Conservation (phyloP, 352 stramenopile species). For the Phytophthora kernoviae region DNA sequence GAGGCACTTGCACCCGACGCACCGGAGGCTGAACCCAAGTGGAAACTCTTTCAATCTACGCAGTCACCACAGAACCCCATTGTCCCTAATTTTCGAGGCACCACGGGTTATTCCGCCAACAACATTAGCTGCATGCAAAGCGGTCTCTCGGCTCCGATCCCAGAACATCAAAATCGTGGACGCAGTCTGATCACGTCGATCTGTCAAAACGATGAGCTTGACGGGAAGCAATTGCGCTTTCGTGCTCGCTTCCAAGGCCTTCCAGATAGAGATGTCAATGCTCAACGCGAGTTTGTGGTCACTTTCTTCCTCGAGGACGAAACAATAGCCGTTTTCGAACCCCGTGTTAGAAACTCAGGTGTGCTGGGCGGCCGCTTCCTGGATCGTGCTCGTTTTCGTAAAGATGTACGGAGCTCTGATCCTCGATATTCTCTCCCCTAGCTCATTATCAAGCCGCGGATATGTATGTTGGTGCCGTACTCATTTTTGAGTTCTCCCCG, state of each 20-base stretch:
- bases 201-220: constrained; percentile 46
- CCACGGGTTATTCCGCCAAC: constrained; percentile 31
- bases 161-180: constrained; percentile 10
- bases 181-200: constrained; percentile 23
- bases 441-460: constrained; percentile 55
- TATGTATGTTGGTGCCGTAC: constrained; percentile 73
- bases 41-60: constrained; percentile 57
- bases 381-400: constrained; percentile 73
- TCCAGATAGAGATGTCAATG: constrained; percentile 38
- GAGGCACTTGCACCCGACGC: constrained; percentile 19
- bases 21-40: constrained; percentile 38
- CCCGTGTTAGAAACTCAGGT: constrained; percentile 69
- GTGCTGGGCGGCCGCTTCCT: constrained; percentile 72
- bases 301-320: constrained; percentile 84
- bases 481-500: constrained; percentile 76
- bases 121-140: constrained; percentile 40
- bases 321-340: constrained; percentile 80
- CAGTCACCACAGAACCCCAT: constrained; percentile 1
- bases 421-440: neutral
- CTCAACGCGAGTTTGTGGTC: constrained; percentile 71
- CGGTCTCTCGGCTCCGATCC: constrained; percentile 30
- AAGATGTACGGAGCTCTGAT: constrained; percentile 17
- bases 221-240: constrained; percentile 78
- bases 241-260: constrained; percentile 63
- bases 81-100: constrained; percentile 24